Conservation (phyloP, 2,329 filamentous ascomycete species). For the Aspergillus ruber region DNA sequence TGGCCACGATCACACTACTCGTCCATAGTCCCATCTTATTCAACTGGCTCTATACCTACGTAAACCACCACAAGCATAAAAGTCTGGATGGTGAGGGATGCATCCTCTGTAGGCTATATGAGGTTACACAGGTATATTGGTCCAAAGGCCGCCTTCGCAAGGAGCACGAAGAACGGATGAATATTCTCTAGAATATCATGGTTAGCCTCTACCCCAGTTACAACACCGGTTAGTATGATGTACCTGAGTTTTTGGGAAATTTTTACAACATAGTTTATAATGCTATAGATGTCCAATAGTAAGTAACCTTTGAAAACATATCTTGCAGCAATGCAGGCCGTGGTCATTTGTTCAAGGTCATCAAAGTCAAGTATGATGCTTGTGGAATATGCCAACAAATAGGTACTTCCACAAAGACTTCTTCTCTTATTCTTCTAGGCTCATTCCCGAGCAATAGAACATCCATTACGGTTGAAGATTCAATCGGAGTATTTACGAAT, state of each 20-base stretch:
- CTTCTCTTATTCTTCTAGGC: conserved; percentile 1
- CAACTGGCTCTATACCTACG: conserved; percentile 14
- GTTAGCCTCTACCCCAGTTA: background rate
- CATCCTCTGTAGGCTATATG: background rate
- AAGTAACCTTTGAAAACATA: background rate
- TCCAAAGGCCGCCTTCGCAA: background rate
- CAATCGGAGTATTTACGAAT: background rate
- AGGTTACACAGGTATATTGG: background rate
- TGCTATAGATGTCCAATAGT: background rate
- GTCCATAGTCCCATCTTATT: conserved; percentile 20
- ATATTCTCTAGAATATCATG: conserved; percentile 3
- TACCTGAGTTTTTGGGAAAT: conserved; percentile 10
- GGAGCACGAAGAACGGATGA: background rate
- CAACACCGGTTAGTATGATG: conserved; percentile 10
- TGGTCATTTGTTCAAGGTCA: conserved; percentile 2
- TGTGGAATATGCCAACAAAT: conserved; percentile 2
- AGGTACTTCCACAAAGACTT: background rate
- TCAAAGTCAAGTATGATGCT: background rate
- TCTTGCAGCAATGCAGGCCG: conserved; percentile 1
- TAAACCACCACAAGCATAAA: background rate
- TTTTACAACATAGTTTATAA: conserved; percentile 4
- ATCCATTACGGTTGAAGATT: background rate
- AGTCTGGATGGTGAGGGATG: too few relatives aligned
- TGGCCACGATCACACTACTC: conserved; percentile 16
- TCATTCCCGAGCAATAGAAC: background rate